Evolutionary conservation across 176 grass and related monocot genomes (phyloP).

Genomic region (Musa troglodytarum): DNA sequence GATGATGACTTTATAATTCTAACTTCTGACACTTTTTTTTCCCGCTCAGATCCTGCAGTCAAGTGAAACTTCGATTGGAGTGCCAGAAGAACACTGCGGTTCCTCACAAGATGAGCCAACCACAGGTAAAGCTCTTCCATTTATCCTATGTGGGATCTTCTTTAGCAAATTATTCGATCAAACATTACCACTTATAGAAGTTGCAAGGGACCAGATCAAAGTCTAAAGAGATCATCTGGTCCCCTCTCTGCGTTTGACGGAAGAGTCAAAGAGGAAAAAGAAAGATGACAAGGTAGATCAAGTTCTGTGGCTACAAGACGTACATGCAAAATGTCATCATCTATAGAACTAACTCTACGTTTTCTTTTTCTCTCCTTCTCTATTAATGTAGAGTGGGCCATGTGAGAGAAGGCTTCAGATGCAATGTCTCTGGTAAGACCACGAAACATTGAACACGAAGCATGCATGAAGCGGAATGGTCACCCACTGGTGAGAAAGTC

Average conservation of each 20-base stretch:
- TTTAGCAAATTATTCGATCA: not conserved
- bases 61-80: not conserved
- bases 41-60: not conserved
- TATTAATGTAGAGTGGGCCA: too few relatives aligned
- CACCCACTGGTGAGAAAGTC: too few relatives aligned
- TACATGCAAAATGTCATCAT: too few relatives aligned
- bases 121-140: not conserved
- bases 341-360: too few relatives aligned
- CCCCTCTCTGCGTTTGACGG: not conserved
- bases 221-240: not conserved
- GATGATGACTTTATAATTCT: too few relatives aligned
- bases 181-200: not conserved
- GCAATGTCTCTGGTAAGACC: too few relatives aligned
- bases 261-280: not conserved
- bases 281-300: too few relatives aligned
- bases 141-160: not conserved
- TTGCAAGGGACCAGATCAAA: not conserved
- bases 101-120: not conserved
- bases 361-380: too few relatives aligned
- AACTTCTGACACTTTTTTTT: not conserved
- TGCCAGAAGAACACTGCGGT: not conserved
- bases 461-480: too few relatives aligned
- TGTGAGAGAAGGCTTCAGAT: too few relatives aligned
- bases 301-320: too few relatives aligned
- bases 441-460: too few relatives aligned